phyloP scores from a whole-genome alignment of 768 basidiomycete species.

The Epithele typhae region DNA sequence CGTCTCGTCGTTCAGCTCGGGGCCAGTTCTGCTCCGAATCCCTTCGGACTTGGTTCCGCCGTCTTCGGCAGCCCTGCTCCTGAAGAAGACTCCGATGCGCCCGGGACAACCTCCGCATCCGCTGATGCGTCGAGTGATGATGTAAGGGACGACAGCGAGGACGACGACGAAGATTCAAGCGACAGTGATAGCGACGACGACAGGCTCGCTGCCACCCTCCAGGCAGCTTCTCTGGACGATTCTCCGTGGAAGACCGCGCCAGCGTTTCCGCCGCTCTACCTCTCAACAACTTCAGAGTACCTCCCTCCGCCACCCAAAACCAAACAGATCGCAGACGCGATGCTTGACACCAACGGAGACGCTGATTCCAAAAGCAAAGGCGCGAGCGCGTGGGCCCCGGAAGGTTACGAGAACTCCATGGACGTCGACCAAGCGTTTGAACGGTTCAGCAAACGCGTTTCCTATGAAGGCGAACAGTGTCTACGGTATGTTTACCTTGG shows the following conservation, averaged over 20 bases:
- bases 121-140: neutral
- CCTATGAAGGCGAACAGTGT: conserved; percentile 75
- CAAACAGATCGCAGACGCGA: conserved; percentile 36
- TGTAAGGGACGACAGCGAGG: conserved; percentile 3
- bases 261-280: conserved; percentile 61
- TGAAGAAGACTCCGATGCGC: neutral
- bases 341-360: conserved; percentile 38
- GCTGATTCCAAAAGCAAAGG: conserved; percentile 40
- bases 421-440: conserved; percentile 85
- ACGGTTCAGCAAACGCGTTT: conserved; percentile 70
- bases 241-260: conserved; percentile 69
- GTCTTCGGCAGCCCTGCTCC: conserved; percentile 45
- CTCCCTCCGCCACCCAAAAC: conserved; percentile 52
- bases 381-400: conserved; percentile 53
- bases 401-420: conserved; percentile 78
- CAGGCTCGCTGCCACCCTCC: conserved; percentile 55
- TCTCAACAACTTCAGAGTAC: conserved; percentile 74
- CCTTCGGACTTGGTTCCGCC: conserved; percentile 60
- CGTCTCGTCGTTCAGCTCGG: conserved; percentile 12
- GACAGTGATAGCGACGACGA: conserved; percentile 25
- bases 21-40: conserved; percentile 24
- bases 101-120: neutral
- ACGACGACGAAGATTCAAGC: conserved; percentile 12
- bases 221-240: conserved; percentile 47
- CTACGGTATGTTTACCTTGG: conserved; percentile 57